Evolutionary conservation across 2,329 filamentous ascomycete species (phyloP).

Genomic region (Penicillium sp.): DNA sequence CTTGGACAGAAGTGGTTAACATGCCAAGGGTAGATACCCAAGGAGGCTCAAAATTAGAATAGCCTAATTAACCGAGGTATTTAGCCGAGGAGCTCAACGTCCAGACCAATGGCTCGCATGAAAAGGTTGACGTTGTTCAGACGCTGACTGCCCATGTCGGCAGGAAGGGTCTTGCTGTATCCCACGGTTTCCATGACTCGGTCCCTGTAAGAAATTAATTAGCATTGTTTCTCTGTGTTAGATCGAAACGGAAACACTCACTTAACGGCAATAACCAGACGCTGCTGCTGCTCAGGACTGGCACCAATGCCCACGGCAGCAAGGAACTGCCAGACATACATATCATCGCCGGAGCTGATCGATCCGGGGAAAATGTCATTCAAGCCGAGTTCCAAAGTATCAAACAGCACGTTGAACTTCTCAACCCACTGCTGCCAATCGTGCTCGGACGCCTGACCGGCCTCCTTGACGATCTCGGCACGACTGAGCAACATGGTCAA

Average conservation of each 20-base stretch:
- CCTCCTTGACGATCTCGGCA: slow-evolving; percentile 88
- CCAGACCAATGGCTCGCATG: slow-evolving; percentile 97
- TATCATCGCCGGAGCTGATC: slow-evolving; percentile 86
- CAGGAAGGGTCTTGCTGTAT: slow-evolving; percentile 83
- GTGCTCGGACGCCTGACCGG: slow-evolving; percentile 65
- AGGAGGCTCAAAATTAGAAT: neutral
- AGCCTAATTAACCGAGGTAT: neutral
- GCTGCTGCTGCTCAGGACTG: slow-evolving; percentile 89
- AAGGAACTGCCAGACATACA: slow-evolving; percentile 97
- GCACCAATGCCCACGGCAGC: slow-evolving; percentile 93
- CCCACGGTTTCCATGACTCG: slow-evolving; percentile 93
- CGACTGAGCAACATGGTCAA: slow-evolving; percentile 92
- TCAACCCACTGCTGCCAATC: slow-evolving; percentile 80
- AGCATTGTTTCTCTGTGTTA: too few species aligned
- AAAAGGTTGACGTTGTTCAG: slow-evolving; percentile 94
- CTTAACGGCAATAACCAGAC: slow-evolving; percentile 92
- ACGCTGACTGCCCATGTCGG: slow-evolving; percentile 78
- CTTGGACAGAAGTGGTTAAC: neutral
- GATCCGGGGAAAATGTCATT: slow-evolving; percentile 85
- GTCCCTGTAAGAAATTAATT: slow-evolving; percentile 53
- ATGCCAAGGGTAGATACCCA: neutral
- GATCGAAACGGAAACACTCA: slow-evolving; percentile 35
- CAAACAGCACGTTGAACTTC: slow-evolving; percentile 84
- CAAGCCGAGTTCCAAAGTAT: slow-evolving; percentile 78
- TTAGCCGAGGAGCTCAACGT: slow-evolving; percentile 75